Evolutionary conservation across 2,329 filamentous ascomycete species (phyloP).

Genomic region (Alternaria sp.): DNA sequence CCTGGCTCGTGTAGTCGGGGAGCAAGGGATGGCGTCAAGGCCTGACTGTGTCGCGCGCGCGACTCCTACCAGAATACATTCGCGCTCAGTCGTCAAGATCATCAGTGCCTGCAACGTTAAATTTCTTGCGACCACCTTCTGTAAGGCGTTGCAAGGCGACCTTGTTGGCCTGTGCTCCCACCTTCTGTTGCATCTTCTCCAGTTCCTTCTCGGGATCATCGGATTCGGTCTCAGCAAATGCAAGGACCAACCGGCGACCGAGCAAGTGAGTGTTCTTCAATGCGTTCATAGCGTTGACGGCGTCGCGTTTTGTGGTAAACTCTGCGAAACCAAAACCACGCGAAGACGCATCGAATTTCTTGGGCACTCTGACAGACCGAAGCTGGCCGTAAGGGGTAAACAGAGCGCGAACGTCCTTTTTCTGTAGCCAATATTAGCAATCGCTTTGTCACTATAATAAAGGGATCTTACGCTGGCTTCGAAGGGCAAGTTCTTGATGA

Average conservation of each 20-base stretch:
- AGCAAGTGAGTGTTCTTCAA: slow-evolving; percentile 92
- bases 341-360: slow-evolving; percentile 89
- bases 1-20: slow-evolving; percentile 41
- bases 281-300: slow-evolving; percentile 87
- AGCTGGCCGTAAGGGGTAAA: slow-evolving; percentile 92
- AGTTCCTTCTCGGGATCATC: slow-evolving; percentile 96
- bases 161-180: slow-evolving; percentile 87
- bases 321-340: slow-evolving; percentile 97
- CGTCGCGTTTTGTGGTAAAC: slow-evolving; percentile 90
- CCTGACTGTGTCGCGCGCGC: slow-evolving; percentile 40
- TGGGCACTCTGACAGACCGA: slow-evolving; percentile 89
- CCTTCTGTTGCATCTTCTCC: slow-evolving; percentile 95
- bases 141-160: slow-evolving; percentile 89
- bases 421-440: slow-evolving; percentile 53
- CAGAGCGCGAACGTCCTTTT: slow-evolving; percentile 87
- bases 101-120: slow-evolving; percentile 78
- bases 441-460: slow-evolving; percentile 11
- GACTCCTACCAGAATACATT: slow-evolving; percentile 40
- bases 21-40: slow-evolving; percentile 46
- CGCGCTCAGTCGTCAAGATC: slow-evolving; percentile 57
- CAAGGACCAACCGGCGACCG: slow-evolving; percentile 85
- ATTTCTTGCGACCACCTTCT: slow-evolving; percentile 82
- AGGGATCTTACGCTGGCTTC: slow-evolving; percentile 65
- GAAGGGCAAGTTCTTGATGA: slow-evolving; percentile 98
- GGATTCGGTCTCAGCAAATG: slow-evolving; percentile 88